phyloP scores from a whole-genome alignment of 106 monocot species.

The Xerophyta viscosa region DNA sequence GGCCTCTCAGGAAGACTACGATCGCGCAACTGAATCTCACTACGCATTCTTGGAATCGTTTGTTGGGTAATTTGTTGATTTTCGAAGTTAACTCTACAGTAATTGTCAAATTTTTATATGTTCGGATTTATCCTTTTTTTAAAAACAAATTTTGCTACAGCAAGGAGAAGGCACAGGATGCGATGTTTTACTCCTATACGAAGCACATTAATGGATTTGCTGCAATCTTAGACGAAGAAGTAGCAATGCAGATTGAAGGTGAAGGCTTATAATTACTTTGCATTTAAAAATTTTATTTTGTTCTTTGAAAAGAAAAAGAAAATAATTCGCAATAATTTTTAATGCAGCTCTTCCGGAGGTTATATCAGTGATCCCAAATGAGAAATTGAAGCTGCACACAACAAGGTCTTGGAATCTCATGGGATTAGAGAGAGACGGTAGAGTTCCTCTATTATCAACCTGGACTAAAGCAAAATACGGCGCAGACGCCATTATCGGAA shows the following conservation, averaged over 20 bases:
- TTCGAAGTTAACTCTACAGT: constrained; percentile 22
- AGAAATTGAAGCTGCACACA: constrained; percentile 27
- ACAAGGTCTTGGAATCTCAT: constrained; percentile 39
- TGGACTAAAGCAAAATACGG: constrained; percentile 33
- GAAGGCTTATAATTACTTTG: background rate
- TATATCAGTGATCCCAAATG: constrained; percentile 24
- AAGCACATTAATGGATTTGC: constrained; percentile 74
- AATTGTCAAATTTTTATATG: background rate
- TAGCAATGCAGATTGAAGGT: constrained; percentile 30
- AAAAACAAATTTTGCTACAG: constrained; percentile 14
- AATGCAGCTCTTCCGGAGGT: constrained; percentile 25
- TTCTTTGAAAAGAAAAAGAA: too few species aligned
- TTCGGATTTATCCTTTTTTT: background rate
- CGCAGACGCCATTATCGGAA: constrained; percentile 26
- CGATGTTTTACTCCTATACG: constrained; percentile 57
- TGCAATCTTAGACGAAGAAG: constrained; percentile 46
- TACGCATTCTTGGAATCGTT: constrained; percentile 27
- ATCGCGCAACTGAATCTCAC: constrained; percentile 24
- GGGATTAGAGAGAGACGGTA: constrained; percentile 14
- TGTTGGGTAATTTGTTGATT: constrained; percentile 15
- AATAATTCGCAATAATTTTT: too few species aligned
- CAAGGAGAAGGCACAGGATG: constrained; percentile 32
- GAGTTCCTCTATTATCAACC: constrained; percentile 7
- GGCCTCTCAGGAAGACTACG: constrained; percentile 14
- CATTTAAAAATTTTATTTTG: too few species aligned